Base-by-base conservation (phyloP, 305 asterid genomes). In the Fraxinus greggii region DNA sequence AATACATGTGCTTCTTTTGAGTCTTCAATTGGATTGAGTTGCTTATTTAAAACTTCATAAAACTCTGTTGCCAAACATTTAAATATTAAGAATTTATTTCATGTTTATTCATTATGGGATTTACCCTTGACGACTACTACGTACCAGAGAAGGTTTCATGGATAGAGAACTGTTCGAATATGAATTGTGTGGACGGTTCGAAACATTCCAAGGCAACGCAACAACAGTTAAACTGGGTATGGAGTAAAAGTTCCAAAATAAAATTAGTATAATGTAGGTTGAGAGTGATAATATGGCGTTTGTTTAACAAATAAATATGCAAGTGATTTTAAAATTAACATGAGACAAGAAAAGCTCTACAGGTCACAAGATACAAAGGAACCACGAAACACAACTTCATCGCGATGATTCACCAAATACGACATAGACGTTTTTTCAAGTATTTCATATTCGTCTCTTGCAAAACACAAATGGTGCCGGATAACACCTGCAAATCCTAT, bases 401-500 rank as follows among this genome's bases (percentile, higher is more conserved):
- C 87, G 85, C 59, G 85, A 87, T 86, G 84, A 87, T 86, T 85
- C 86, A 74, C 79, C 81, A 86, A 67, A 86, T 80, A 85, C 77
- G 75, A 81, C 79, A 83, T 26, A 45, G 12, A 51, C 9, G 23
- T 56, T 56, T 6, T 5, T 6, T 56, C 81, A 84, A 74, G 90
- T 90, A 75, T 80, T 75, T 72, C 80, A 86, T 63, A 84, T 85
- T 87, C 82, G 45, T 72, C 76, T 72, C 73, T 73, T 70, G 82
- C 80, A 84, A 89, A 87, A 87, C 85, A 88, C 61, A 72, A 83
- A 82, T 86, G 84, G 80, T 76, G 88, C 82, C 85, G 82, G 83
- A 80, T 72, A 82, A 86, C 83, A 87, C 87, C 89, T 79, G 87
- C 88, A 78, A 81, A 87, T 83, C 88, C 87, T 54, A 82, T 56